Evolutionary conservation across 306 rosid genomes (phyloP).

Genomic region (Lathyrus aphaca): DNA sequence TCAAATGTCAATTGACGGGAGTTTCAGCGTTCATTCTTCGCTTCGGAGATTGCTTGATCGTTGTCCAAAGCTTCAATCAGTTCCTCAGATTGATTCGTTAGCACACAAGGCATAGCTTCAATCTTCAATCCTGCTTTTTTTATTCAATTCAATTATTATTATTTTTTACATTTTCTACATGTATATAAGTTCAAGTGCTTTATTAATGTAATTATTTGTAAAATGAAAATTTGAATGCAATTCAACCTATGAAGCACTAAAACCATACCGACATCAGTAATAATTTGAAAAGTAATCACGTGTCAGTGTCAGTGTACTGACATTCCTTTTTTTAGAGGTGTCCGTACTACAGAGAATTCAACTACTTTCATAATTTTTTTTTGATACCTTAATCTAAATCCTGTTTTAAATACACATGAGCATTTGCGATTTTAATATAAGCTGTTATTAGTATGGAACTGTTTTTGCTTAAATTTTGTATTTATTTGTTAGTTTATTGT

Average conservation of each 20-base stretch:
- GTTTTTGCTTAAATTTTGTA: not conserved
- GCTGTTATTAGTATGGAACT: not conserved
- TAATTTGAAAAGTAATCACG: no score
- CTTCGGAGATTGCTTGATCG: conserved; percentile 70
- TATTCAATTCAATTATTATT: no score
- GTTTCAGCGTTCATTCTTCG: conserved; percentile 59
- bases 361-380: not conserved
- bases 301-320: no score
- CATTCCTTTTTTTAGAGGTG: no score
- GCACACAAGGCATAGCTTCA: conserved; percentile 46
- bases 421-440: not conserved
- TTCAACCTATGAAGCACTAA: not conserved
- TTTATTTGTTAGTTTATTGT: not conserved
- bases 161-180: not conserved
- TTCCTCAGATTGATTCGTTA: conserved; percentile 45
- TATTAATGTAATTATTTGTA: not conserved
- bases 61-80: conserved; percentile 65
- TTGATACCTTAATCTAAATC: not conserved
- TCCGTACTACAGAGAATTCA: no score
- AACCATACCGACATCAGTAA: no score
- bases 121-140: not conserved
- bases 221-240: not conserved
- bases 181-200: not conserved
- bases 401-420: not conserved
- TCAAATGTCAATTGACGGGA: conserved; percentile 73